Evolutionary conservation across 1,284 basidiomycete species (phyloP).

Genomic region (Cryptococcus deneoformans): DNA sequence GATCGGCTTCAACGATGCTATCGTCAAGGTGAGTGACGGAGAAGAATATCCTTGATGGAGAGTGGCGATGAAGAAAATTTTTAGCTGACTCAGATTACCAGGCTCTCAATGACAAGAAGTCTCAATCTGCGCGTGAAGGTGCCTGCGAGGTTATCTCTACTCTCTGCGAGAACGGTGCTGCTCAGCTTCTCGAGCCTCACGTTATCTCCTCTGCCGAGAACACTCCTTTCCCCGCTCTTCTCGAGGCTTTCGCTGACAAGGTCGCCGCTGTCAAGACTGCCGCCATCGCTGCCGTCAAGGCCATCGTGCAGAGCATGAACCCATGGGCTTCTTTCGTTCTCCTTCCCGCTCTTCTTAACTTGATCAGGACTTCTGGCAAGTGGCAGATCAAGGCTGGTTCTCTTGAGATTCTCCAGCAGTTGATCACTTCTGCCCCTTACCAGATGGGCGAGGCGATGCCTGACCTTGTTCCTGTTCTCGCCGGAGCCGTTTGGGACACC

Average conservation of each 20-base stretch:
- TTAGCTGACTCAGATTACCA: constrained; percentile 26
- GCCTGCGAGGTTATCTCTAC: constrained; percentile 49
- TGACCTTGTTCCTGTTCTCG: constrained; percentile 91
- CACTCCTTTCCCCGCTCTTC: constrained; percentile 75
- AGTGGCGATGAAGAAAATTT: constrained; percentile 5
- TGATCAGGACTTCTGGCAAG: constrained; percentile 96
- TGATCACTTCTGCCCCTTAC: constrained; percentile 76
- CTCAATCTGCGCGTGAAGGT: constrained; percentile 50
- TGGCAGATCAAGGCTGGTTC: constrained; percentile 98
- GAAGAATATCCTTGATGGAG: not conserved
- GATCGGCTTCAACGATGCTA: constrained; percentile 73
- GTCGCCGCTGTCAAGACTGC: constrained; percentile 65
- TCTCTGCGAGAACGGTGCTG: constrained; percentile 70
- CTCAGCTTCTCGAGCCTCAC: constrained; percentile 84
- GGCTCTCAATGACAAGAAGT: constrained; percentile 60
- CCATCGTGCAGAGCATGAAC: constrained; percentile 78
- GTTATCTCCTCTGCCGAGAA: constrained; percentile 68
- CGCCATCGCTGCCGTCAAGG: constrained; percentile 79
- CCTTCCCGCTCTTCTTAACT: constrained; percentile 86
- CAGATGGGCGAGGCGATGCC: constrained; percentile 92
- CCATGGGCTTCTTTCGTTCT: constrained; percentile 84
- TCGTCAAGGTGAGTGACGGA: constrained; percentile 63
- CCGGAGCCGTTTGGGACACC: constrained; percentile 99
- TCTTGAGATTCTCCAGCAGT: constrained; percentile 81
- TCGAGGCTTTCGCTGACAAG: constrained; percentile 91